Base-by-base conservation (phyloP, 2,329 filamentous ascomycete genomes). In the Scedosporium apiospermum region DNA sequence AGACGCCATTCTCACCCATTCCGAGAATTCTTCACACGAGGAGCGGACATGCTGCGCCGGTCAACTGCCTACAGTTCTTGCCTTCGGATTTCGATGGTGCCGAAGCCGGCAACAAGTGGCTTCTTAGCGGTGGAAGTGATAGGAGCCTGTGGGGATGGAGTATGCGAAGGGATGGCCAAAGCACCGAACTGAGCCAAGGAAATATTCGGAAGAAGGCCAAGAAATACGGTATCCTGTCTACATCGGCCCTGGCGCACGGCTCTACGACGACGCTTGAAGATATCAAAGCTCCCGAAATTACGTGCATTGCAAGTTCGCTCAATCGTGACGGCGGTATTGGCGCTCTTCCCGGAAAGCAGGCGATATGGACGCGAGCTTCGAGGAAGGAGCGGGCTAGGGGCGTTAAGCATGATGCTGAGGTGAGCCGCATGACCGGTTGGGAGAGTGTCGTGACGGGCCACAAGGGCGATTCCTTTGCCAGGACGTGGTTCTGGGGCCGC, bases 401-500 rank as follows among this genome's bases (percentile, higher is more conserved):
- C 51, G 51, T 57, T 12, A 59, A 61, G 53, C 59, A 63, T 18
- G 88, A 92, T 73, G 86, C 89, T 2, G 87, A 91, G 67, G 80
- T 87, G 63, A 89, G 87, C 68, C 83, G 86, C 58, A 87, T 86
- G 78, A 96, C 93, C 2, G 95, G 95, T 1, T 99, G 95, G 95
- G 96, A 99, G 74, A 97, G 93, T 71, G 87, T 99, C 6, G 85
- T 99, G 2, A 99, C 95, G 3, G 93, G 92, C 9, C 96, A 99
- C 72, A 88, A 88, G 70, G 86, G 88, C 60, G 93, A 98, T 70
- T 83, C 87, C 55, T 90, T 85, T 71, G 95, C 92, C 18, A 86
- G 95, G 61, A 98, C 95, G 1, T 99, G 95, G 95, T 97, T 97
- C 76, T 98, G 95, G 93, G 95, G 93, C 5, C 88, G 91, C 63